phyloP scores from a whole-genome alignment of 2,329 filamentous ascomycete genomes.

The Xylaria sp. region DNA sequence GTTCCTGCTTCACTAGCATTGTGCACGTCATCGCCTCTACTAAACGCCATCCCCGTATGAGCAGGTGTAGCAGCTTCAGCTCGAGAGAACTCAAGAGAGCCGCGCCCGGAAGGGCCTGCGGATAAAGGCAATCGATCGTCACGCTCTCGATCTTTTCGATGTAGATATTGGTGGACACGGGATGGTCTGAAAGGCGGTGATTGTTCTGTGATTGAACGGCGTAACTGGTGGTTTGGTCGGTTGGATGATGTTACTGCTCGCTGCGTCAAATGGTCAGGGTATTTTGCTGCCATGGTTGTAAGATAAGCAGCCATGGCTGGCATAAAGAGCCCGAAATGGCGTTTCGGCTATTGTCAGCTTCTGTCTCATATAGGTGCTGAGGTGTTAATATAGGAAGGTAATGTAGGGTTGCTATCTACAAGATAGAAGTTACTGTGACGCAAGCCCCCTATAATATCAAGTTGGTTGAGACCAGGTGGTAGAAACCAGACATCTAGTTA shows the following conservation, averaged over 20 bases:
- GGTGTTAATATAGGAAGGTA: neutral
- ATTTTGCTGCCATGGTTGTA: slow-evolving; percentile 49
- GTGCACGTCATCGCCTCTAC: slow-evolving; percentile 43
- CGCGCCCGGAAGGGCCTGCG: slow-evolving; percentile 50
- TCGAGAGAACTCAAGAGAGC: slow-evolving; percentile 59
- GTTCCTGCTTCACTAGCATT: slow-evolving; percentile 39
- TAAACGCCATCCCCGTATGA: slow-evolving; percentile 55
- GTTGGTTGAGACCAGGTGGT: neutral
- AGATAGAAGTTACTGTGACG: neutral
- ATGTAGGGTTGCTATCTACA: slow-evolving; percentile 1
- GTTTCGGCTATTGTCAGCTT: slow-evolving; percentile 18
- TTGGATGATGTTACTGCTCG: slow-evolving; percentile 51
- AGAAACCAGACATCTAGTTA: neutral
- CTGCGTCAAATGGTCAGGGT: slow-evolving; percentile 49
- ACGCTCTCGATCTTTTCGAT: slow-evolving; percentile 52
- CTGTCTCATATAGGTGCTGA: slow-evolving; percentile 18
- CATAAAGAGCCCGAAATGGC: slow-evolving; percentile 18
- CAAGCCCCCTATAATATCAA: slow-evolving; percentile 27
- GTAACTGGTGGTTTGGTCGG: slow-evolving; percentile 63
- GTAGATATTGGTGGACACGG: slow-evolving; percentile 53
- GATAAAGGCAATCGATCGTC: slow-evolving; percentile 49
- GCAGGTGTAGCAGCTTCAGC: slow-evolving; percentile 60
- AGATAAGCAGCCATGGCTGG: slow-evolving; percentile 30
- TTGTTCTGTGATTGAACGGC: slow-evolving; percentile 66
- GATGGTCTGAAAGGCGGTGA: slow-evolving; percentile 56